A percentile compares a stretch with the other conserved stretches of the same genome.
phyloP scores from a whole-genome alignment of 2,329 filamentous ascomycete species.

The Fusarium sp. region DNA sequence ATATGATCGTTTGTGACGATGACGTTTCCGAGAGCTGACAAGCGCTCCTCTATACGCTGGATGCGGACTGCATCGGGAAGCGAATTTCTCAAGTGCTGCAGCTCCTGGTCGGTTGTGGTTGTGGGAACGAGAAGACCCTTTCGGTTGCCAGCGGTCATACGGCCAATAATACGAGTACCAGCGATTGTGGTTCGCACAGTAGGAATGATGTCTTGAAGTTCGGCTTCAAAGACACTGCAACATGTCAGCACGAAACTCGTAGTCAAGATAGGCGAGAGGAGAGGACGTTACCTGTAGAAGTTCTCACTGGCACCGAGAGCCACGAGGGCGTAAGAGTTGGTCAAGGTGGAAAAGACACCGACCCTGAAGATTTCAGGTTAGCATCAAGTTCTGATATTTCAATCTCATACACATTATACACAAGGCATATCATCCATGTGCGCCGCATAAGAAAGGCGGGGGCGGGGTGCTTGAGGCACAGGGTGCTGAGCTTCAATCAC shows the following conservation, averaged over 20 bases:
- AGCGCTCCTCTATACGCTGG: constrained; percentile 95
- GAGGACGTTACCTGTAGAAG: constrained; percentile 80
- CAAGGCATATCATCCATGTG: background rate
- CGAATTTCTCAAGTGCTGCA: constrained; percentile 95
- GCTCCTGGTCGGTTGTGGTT: constrained; percentile 95
- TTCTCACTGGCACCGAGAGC: constrained; percentile 96
- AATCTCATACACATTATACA: background rate
- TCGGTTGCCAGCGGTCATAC: constrained; percentile 94
- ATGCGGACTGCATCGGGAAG: constrained; percentile 93
- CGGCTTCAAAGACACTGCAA: constrained; percentile 89
- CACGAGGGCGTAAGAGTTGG: constrained; percentile 95
- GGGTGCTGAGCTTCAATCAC: constrained; percentile 23
- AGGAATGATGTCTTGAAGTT: constrained; percentile 96
- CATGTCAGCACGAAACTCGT: background rate
- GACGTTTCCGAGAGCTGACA: constrained; percentile 95
- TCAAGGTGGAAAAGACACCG: constrained; percentile 95
- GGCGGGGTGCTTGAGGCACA: constrained; percentile 34
- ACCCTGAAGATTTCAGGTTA: constrained; percentile 66
- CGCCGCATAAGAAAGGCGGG: constrained; percentile 33
- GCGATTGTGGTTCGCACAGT: constrained; percentile 97
- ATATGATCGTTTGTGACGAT: constrained; percentile 98
- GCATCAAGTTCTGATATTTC: background rate
- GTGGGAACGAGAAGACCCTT: constrained; percentile 97
- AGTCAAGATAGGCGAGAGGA: background rate
- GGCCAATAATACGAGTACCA: constrained; percentile 93